Base-by-base conservation (phyloP, 768 basidiomycete genomes). In the Leccinum incarnatum region DNA sequence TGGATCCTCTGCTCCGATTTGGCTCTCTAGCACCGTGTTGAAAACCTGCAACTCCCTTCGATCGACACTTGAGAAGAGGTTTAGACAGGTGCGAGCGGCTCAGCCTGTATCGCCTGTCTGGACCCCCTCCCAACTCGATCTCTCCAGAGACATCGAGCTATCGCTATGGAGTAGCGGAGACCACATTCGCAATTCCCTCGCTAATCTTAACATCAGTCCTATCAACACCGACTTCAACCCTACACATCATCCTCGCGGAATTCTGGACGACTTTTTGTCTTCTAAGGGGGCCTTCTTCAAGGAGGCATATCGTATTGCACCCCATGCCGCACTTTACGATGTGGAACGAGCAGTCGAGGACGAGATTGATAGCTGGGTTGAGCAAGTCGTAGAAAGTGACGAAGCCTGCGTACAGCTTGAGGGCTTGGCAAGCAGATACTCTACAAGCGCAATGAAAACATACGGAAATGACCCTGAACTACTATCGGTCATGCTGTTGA, bases 401-500 rank as follows among this genome's bases (percentile, higher is more conserved):
- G 47, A 48, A 27, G 47, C 62, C 7, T 61, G 68, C 2, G 45
- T 51, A 12, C 54, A 57, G 30, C 53, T 69, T 15, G 65, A 64
- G 56, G 47, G 61, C 1, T 73, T 69, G 46, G 70, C 70, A 21
- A 55, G 42, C n/a, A 42, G 58, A 10, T 76, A 79, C 48, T 64
- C 65, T 3, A 59, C 63, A 5, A 53, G 68, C 0, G 72, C 79
- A 0, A 32, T 36, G 29, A 17, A 37, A 1, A 56, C 54, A 5
- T 79, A 78, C 53, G 34, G 54, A 8, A 61, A 59, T 6, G 76
- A 72, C 29, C 75, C 78, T 8, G 78, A 81, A 50, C 58, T 70
- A 27, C 46, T 69, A 6, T 81, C 80, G 0, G 54, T 76, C 2
- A 78, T 82, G 74, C 62, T 82, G 47, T 66, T 83, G 42, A 68